Evolutionary conservation across 1,139 yeast species (phyloP), one percentile per base, ranked within the genome.

Genomic region (Candida sanyaensis): DNA sequence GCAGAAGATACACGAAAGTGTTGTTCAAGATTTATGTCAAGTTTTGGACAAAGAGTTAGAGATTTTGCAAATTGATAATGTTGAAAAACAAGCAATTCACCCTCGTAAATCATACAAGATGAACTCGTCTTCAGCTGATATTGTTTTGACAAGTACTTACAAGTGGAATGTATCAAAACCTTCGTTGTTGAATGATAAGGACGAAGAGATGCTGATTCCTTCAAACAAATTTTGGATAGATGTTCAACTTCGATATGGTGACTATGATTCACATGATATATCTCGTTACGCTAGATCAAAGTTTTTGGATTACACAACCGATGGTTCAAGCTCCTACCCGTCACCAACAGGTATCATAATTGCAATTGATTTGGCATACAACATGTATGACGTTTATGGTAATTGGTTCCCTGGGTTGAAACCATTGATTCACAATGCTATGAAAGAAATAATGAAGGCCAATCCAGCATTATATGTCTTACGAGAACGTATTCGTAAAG

Each of bases 1-100:
- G 99, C 99, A 95, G 64, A 95, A 95, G 68, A 95, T 95, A 47
- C 99, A 95, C 64, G 99, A 95, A 66, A 86, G 96, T 66, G 78
- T 95, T 43, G 97, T 95, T 3, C 90, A 90, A 64, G 99, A 93
- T 73, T 62, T 93, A 36, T 91, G 97, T 60, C 97, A 92, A 63
- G 95, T 92, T 12, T 72, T 95, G 32, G 99, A 95, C 63, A 85
- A 86, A 47, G 97, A 93, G 61, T 73, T 90, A 63, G 96, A 89
- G 59, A 84, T 86, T 4, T 69, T 95, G 37, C 93, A 86, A 55
- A 85, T 93, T 52, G 97, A 90, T 55, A 76, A 81, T 45, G 97
- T 95, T 9, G 91, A 87, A 49, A 93, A 93, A 63, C 93, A 90
- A 60, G 86, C 96, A 0, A 91, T 93, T 47, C 99, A 95, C 64